Base-by-base conservation (phyloP, 2,329 filamentous ascomycete species). In the Aspergillus glaucus region DNA sequence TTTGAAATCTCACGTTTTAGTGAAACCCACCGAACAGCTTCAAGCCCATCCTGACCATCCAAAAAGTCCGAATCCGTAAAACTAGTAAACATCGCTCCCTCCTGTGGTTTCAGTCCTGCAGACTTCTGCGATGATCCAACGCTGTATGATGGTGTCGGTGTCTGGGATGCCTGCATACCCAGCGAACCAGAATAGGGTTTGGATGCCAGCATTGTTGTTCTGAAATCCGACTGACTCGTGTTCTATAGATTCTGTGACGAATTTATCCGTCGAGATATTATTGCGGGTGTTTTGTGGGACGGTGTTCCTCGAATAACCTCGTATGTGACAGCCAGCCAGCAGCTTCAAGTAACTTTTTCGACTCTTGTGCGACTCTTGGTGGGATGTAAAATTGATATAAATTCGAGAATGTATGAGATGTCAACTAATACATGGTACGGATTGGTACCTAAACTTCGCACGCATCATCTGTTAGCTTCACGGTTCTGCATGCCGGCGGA, bases 51-150 rank as follows among this genome's bases (percentile, higher is more conserved):
- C 60, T 80, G 79, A 39, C 69, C 71, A 56, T 95, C 90, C 21
- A 88, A 93, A 69, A 95, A 95, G 59, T 95, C 90, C 24, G 89
- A 95, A 63, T 94, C 88, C 56, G 90, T 95, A 41, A 91, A 90
- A 65, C 88, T 95, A 39, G 82, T 80, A 64, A 87, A 92, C 22
- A 65, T 59, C 39, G 62, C 59, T 24, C 67, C 66, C 55, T 71
- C 63, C 43, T 63, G 64, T 22, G 58, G 51, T 48, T 61, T 62
- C 28, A 61, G 56, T 14, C 61, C 56, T 5, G 60, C 58, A 28
- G 57, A 55, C 50, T 63, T 66, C 36, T 64, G 62, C 6, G 60
- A 53, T 14, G 58, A 48, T 21, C 54, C 59, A 17, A 63, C 51
- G 43, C 67, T 54, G 55, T 65, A 66, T 37, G 64, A 58, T 2